Evolutionary conservation across 2,329 filamentous ascomycete species (phyloP).

Genomic region (Lachnellula subtilissima): DNA sequence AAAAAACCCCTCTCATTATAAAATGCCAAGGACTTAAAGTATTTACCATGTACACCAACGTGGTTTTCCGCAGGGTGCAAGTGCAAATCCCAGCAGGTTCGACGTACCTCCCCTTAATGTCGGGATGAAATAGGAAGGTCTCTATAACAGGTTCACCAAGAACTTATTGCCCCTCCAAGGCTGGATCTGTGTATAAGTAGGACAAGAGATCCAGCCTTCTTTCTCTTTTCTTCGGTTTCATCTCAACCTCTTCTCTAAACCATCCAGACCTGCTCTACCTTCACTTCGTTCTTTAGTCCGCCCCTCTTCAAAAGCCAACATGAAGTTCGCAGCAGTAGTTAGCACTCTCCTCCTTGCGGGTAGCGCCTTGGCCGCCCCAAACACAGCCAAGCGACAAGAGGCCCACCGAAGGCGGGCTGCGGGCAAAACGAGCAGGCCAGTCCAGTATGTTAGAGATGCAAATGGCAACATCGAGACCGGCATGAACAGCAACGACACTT

Average conservation of each 20-base stretch:
- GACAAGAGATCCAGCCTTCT: no score
- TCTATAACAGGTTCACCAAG: background rate
- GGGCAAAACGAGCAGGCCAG: slow-evolving; percentile 22
- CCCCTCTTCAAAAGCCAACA: slow-evolving; percentile 30
- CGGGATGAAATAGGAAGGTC: background rate
- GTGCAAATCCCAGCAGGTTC: background rate
- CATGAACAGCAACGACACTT: slow-evolving; percentile 36
- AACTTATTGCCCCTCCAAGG: no score
- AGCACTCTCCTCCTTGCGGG: slow-evolving; percentile 37
- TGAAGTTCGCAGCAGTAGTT: slow-evolving; percentile 44
- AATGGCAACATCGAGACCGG: slow-evolving; percentile 25
- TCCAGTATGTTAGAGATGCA: slow-evolving; percentile 31
- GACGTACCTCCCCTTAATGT: background rate
- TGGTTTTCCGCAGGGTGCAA: background rate
- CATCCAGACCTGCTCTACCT: background rate
- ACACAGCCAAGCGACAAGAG: slow-evolving; percentile 36
- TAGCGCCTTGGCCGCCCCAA: slow-evolving; percentile 41
- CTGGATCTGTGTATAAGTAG: no score
- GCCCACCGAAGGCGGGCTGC: slow-evolving; percentile 26
- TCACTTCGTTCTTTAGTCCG: background rate
- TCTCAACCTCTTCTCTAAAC: background rate
- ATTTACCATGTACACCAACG: background rate
- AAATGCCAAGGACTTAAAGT: background rate
- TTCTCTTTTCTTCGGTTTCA: no score
- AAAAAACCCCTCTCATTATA: background rate